phyloP scores from a whole-genome alignment of 176 grass and related monocot genomes.

The Hyparrhenia diplandra region DNA sequence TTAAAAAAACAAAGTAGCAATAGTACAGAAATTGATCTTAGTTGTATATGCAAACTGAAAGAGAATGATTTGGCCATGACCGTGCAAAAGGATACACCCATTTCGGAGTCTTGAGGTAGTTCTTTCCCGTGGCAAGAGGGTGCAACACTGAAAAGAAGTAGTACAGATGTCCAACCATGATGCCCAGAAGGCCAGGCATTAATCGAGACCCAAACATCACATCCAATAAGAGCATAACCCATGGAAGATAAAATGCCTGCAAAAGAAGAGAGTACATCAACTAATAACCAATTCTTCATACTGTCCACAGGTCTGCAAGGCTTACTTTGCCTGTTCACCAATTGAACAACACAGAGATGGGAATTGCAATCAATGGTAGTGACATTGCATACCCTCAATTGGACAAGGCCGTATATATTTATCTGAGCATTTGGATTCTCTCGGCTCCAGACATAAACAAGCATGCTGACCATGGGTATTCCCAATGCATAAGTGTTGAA shows the following conservation, averaged over 20 bases:
- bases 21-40: neutral
- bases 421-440: slow-evolving; percentile 90
- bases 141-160: slow-evolving; percentile 89
- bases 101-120: slow-evolving; percentile 77
- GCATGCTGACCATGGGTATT: slow-evolving; percentile 76
- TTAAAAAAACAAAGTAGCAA: slow-evolving; percentile 18
- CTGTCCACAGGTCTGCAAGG: neutral
- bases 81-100: slow-evolving; percentile 86
- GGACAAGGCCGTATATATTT: slow-evolving; percentile 80
- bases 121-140: slow-evolving; percentile 73
- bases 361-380: neutral
- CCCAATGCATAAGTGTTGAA: slow-evolving; percentile 30
- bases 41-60: slow-evolving; percentile 10
- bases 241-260: slow-evolving; percentile 98
- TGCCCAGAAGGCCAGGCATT: slow-evolving; percentile 69
- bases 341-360: neutral
- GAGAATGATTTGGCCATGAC: slow-evolving; percentile 19
- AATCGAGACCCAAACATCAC: slow-evolving; percentile 73
- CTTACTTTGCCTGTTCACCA: neutral
- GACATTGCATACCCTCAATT: slow-evolving; percentile 60
- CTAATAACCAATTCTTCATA: neutral
- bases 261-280: slow-evolving; percentile 15
- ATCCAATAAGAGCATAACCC: slow-evolving; percentile 87
- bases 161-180: slow-evolving; percentile 84
- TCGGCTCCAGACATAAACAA: slow-evolving; percentile 97